Base-by-base conservation (phyloP, 2,329 filamentous ascomycete species). In the Ophiosphaerella korrae region DNA sequence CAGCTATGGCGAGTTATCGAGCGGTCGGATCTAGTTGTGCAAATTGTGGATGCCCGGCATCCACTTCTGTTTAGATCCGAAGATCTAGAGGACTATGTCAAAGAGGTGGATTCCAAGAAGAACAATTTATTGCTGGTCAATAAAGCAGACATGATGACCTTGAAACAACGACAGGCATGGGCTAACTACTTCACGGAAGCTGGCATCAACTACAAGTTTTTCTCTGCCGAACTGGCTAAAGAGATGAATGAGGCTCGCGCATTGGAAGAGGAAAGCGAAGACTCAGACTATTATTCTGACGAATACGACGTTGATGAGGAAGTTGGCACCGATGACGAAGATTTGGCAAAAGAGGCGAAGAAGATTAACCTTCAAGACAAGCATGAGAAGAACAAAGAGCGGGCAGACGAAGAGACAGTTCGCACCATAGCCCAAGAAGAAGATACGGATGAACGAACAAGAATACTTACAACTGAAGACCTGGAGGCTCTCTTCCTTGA, bases 71-170 rank as follows among this genome's bases (percentile, higher is more conserved):
- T 97, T 78, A 85, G 95, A 50, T 96, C 89, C 5, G 93, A 95
- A 63, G 94, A 99, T 78, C 77, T 99, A 54, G 94, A 97, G 70
- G 82, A 80, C 60, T 99, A 99, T 63, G 94, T 99, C 66, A 95
- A 96, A 76, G 91, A 95, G 63, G 88, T 97, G 23, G 89, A 96
- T 66, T 76, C 86, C 2, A 87, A 85, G 71, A 97, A 99, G 80
- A 84, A 92, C 71, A 99, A 97, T 72, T 70, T 99, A 68, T 74
- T 99, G 48, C 80, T 99, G 48, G 93, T 99, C 69, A 99, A 99
- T 81, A 99, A 99, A 81, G 92, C 94, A 39, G 94, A 99, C 76
- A 97, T 99, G 94, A 92, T 99, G 90, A 96, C 92, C 1, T 74
- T 86, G 41, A 85, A 85, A 65, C 95, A 99, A 77, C 82, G 94